Percentiles rank a stretch among this genome's conserved stretches.
phyloP scores from a whole-genome alignment of 1,139 yeast species.

The Sugiyamaella paludigena region DNA sequence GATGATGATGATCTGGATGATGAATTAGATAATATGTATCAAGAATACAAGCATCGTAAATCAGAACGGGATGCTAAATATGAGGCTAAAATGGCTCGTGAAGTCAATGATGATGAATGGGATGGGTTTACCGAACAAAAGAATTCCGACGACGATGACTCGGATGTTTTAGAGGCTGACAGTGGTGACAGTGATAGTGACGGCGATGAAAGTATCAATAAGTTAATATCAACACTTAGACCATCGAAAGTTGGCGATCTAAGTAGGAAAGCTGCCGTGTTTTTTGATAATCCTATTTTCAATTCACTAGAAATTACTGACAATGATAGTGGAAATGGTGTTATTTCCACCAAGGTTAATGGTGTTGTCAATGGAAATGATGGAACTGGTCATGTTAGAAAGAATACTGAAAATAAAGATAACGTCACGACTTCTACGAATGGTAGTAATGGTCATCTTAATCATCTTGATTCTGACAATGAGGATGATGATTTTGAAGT shows the following conservation, averaged over 20 bases:
- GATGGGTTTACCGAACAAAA: constrained; percentile 64
- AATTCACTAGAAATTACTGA: constrained; percentile 4
- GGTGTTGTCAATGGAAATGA: constrained; percentile 9
- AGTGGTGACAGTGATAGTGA: constrained; percentile 39
- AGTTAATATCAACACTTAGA: constrained; percentile 57
- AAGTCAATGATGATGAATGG: constrained; percentile 66
- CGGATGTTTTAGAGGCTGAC: constrained; percentile 36
- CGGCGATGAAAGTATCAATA: constrained; percentile 71
- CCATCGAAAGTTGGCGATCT: constrained; percentile 50
- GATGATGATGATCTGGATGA: constrained; percentile 72
- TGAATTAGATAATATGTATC: constrained; percentile 80
- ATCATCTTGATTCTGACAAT: constrained; percentile 22
- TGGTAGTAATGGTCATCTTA: constrained; percentile 5
- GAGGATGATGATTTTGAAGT: constrained; percentile 30
- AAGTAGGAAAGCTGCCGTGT: constrained; percentile 68
- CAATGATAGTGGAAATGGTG: neutral
- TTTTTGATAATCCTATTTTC: constrained; percentile 80
- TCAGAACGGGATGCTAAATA: constrained; percentile 78
- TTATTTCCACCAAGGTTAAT: neutral
- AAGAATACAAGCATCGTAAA: constrained; percentile 64
- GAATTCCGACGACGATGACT: constrained; percentile 38
- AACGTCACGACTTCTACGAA: constrained; percentile 16
- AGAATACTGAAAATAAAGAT: neutral
- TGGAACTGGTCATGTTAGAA: neutral
- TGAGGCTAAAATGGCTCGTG: constrained; percentile 78